Base-by-base conservation (phyloP, 805 yeast genomes). In the Geotrichum ghanense region DNA sequence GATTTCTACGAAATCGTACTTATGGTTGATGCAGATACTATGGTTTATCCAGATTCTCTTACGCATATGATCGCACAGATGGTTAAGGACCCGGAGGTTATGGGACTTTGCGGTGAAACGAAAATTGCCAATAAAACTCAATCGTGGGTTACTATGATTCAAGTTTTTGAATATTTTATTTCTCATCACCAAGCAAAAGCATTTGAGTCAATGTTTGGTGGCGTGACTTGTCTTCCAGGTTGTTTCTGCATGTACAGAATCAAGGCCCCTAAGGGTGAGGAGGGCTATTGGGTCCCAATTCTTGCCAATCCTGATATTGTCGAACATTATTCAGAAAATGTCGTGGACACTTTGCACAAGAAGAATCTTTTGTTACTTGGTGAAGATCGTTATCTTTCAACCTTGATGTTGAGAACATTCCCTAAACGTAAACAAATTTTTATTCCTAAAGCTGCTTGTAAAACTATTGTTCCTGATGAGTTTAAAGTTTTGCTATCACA, bases 71-170 rank as follows among this genome's bases (percentile, higher is more conserved):
- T 75, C 53, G 94, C 92, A 1, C 84, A 83, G 57, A 77, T 89
- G 84, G 88, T 84, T 19, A 81, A 76, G 57, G 92, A 89, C 61
- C 90, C 95, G 1, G 69, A 68, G 47, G 72, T 89, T 46, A 88
- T 89, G 95, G 97, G 96, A 2, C 68, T 89, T 39, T 89, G 97
- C 71, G 97, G 97, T 39, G 97, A 89, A 61, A 89, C 97, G 0
- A 87, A 84, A 64, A 88, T 89, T 56, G 76, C 92, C 2, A 89
- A 89, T 62, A 88, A 89, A 62, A 61, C 74, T 5, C 80, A 77
- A 50, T 78, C 89, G 9, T 89, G 95, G 95, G 95, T 87, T 7
- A 85, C 95, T 1, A 82, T 85, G 24, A 89, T 89, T 58, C 97
- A 89, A 67, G 97, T 89, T 10, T 89, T 88, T 65, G 97, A 89